A percentile compares a stretch with the other conserved stretches of the same genome.
These are phyloP conservation scores for Sordariomycetes sp. DNA, from an alignment of 2,329 filamentous ascomycete species.

Conservation along the genomic window DNA sequence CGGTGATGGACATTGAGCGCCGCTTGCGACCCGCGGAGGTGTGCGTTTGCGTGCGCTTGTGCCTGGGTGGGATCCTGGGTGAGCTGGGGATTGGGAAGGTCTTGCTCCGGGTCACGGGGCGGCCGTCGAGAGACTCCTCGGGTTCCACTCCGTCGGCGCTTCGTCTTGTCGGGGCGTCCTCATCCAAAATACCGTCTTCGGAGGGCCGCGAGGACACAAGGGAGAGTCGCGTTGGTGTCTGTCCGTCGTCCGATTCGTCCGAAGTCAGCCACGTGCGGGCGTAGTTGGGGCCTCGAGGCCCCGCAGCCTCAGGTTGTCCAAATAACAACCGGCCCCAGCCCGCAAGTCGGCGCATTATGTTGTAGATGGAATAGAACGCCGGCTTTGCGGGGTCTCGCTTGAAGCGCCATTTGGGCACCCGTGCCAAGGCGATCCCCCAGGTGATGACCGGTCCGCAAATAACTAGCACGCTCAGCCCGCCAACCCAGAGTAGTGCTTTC, in stretches of 20 bases:
- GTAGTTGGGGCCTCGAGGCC: background rate
- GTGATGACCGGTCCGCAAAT: conserved; percentile 60
- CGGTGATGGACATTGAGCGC: conserved; percentile 46
- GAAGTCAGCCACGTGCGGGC: background rate
- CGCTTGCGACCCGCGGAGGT: conserved; percentile 55
- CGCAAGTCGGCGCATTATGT: conserved; percentile 6
- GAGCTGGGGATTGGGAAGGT: conserved; percentile 27
- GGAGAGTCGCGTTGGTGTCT: background rate
- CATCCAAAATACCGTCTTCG: background rate
- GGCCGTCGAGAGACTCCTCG: conserved; percentile 10
- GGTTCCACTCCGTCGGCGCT: background rate
- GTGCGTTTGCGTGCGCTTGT: conserved; percentile 16
- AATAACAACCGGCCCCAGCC: background rate
- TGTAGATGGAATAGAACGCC: background rate
- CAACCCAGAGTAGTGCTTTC: conserved; percentile 72
- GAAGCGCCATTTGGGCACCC: conserved; percentile 87
- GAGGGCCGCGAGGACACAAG: background rate
- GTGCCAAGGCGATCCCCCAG: conserved; percentile 75
- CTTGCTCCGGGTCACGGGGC: conserved; percentile 25
- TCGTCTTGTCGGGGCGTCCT: background rate
- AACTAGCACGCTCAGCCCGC: conserved; percentile 65
- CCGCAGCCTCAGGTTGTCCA: background rate
- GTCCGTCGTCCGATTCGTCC: background rate
- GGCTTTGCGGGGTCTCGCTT: conserved; percentile 29
- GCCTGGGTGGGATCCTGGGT: conserved; percentile 16